These are phyloP conservation scores for Phytophthora europaea DNA, from an alignment of 352 stramenopile genomes.

Conservation along the genomic window DNA sequence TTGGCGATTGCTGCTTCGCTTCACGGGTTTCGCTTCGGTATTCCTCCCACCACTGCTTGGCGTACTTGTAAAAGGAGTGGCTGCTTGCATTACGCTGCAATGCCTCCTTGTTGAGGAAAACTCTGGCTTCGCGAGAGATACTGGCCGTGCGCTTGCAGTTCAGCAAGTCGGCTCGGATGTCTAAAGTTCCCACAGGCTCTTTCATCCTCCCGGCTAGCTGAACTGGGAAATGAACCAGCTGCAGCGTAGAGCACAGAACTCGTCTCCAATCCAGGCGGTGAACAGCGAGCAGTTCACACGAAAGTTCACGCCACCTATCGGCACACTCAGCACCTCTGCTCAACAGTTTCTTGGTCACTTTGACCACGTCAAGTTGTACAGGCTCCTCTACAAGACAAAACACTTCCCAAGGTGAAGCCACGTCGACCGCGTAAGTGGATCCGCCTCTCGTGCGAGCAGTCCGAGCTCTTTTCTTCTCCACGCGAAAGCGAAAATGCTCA, in stretches of 20 bases:
- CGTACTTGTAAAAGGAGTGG: conserved; percentile 84
- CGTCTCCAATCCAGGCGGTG: conserved; percentile 84
- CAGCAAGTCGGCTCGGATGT: conserved; percentile 76
- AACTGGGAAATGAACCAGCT: conserved; percentile 78
- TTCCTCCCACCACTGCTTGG: conserved; percentile 89
- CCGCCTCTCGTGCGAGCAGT: conserved; percentile 31
- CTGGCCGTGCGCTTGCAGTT: conserved; percentile 58
- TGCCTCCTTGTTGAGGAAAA: conserved; percentile 67
- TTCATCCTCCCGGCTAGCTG: conserved; percentile 77
- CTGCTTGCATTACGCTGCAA: conserved; percentile 62
- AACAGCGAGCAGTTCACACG: conserved; percentile 68
- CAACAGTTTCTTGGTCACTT: conserved; percentile 64
- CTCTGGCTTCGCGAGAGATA: conserved; percentile 53
- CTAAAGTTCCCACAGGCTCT: conserved; percentile 68
- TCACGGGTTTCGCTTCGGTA: conserved; percentile 56
- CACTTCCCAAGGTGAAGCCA: conserved; percentile 71
- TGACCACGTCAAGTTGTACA: conserved; percentile 69
- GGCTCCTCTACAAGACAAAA: conserved; percentile 75
- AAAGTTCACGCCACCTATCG: conserved; percentile 55
- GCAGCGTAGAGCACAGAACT: conserved; percentile 73
- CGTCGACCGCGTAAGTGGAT: conserved; percentile 60
- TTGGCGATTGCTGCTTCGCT: conserved; percentile 10
- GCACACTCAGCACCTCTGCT: conserved; percentile 18
- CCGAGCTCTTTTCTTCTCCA: conserved; percentile 49
- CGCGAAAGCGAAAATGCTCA: conserved; percentile 68